Evolutionary conservation across 2,329 filamentous ascomycete species (phyloP).

Genomic region (Fusarium pseudograminearum): DNA sequence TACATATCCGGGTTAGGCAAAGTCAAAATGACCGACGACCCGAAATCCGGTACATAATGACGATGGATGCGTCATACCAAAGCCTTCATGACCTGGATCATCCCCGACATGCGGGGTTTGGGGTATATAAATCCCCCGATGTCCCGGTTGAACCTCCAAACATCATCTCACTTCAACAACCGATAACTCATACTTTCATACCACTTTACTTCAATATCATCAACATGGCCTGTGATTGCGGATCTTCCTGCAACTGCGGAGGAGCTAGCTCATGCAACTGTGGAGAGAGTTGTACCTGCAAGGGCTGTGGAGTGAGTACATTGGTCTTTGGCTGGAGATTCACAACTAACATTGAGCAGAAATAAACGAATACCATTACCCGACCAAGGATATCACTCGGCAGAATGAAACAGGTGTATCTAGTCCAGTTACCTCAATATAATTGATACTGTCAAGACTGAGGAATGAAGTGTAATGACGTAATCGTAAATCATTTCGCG

Average conservation of each 20-base stretch:
- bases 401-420: background rate
- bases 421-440: background rate
- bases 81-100: background rate
- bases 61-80: slow-evolving; percentile 21
- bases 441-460: background rate
- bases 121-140: slow-evolving; percentile 16
- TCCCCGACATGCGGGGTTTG: slow-evolving; percentile 6
- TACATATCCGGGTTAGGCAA: background rate
- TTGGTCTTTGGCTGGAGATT: accelerated
- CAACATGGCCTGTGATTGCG: slow-evolving; percentile 26
- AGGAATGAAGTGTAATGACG: background rate
- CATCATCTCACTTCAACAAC: background rate
- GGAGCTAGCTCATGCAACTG: slow-evolving; percentile 10
- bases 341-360: background rate
- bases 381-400: background rate
- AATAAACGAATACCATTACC: background rate
- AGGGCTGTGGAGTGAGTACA: slow-evolving; percentile 21
- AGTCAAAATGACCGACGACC: background rate
- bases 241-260: slow-evolving; percentile 15
- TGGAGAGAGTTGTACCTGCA: slow-evolving; percentile 21
- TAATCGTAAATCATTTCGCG: background rate
- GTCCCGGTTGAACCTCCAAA: background rate
- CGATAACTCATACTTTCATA: background rate
- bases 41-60: background rate
- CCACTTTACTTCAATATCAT: background rate